These are phyloP conservation scores for Saccharomyces eubayanus DNA, from an alignment of 805 yeast genomes.

Conservation along the genomic window DNA sequence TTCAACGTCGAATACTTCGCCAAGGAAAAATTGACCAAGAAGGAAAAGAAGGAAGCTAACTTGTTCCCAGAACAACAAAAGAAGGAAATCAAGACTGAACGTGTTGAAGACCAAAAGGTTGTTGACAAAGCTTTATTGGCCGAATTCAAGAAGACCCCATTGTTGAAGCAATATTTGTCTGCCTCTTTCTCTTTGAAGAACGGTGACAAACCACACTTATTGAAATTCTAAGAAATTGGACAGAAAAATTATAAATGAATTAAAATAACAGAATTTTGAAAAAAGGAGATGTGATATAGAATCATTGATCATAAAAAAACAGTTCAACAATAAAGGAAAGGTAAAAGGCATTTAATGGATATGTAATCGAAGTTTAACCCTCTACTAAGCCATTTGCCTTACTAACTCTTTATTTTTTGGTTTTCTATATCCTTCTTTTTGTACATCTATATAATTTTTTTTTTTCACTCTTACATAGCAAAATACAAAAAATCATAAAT, in stretches of 20 bases:
- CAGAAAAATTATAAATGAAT: background rate
- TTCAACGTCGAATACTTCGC: constrained; percentile 94
- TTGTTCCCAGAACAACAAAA: constrained; percentile 75
- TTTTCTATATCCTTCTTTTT: background rate
- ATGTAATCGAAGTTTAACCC: background rate
- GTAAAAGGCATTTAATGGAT: background rate
- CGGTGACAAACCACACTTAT: constrained; percentile 97
- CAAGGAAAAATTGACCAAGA: constrained; percentile 80
- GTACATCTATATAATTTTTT: background rate
- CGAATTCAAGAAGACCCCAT: constrained; percentile 95
- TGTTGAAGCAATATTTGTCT: constrained; percentile 92
- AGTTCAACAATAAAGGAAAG: constrained; percentile 1
- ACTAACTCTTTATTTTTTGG: background rate
- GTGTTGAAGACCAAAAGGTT: constrained; percentile 92
- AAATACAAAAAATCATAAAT: background rate
- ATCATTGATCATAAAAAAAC: constrained; percentile 1
- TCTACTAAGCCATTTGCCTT: background rate
- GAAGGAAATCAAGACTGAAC: constrained; percentile 86
- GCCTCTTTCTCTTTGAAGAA: constrained; percentile 92
- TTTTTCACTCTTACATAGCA: background rate
- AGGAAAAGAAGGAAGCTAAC: constrained; percentile 83
- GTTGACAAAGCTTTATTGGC: constrained; percentile 88
- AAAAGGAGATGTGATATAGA: background rate
- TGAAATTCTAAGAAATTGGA: constrained; percentile 67
- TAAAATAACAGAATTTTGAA: background rate